These are phyloP conservation scores for Petrea volubilis DNA, from an alignment of 257 asterid species.

Conservation along the genomic window DNA sequence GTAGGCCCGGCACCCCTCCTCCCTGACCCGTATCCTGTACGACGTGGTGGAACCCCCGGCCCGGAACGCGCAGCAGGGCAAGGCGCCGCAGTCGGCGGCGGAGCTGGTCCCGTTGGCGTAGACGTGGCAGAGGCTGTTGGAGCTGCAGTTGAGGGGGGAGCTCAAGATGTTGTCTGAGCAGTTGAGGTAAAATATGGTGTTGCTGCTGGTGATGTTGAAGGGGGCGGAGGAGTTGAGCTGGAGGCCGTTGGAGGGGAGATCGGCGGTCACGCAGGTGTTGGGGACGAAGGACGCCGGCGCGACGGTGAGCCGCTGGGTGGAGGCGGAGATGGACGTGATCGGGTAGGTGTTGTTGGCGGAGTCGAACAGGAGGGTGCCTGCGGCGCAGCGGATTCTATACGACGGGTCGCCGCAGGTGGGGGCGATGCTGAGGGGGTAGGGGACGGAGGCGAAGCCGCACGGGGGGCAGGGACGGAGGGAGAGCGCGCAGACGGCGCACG, in stretches of 20 bases:
- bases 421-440: conserved; percentile 85
- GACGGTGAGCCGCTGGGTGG: conserved; percentile 56
- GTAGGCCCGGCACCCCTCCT: conserved; percentile 74
- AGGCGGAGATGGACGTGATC: conserved; percentile 55
- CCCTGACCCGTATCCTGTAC: conserved; percentile 47
- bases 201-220: conserved; percentile 81
- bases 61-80: conserved; percentile 63
- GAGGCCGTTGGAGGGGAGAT: conserved; percentile 61
- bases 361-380: conserved; percentile 45
- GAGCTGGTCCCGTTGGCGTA: conserved; percentile 42
- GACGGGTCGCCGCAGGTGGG: conserved; percentile 73
- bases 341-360: conserved; percentile 75
- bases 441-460: conserved; percentile 70
- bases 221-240: conserved; percentile 67
- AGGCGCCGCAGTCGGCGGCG: conserved; percentile 25
- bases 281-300: conserved; percentile 64
- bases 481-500: conserved; percentile 27
- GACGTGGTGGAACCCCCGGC: conserved; percentile 87
- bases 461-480: conserved; percentile 59
- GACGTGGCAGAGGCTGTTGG: conserved; percentile 73
- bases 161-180: conserved; percentile 34
- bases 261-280: conserved; percentile 67
- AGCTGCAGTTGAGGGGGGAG: conserved; percentile 65
- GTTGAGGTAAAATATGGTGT: conserved; percentile 75
- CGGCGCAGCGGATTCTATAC: conserved; percentile 64